A percentile compares a stretch with the other conserved stretches of the same genome.
Conservation (phyloP, 352 stramenopile genomes). For the Phytophthora tentaculata region DNA sequence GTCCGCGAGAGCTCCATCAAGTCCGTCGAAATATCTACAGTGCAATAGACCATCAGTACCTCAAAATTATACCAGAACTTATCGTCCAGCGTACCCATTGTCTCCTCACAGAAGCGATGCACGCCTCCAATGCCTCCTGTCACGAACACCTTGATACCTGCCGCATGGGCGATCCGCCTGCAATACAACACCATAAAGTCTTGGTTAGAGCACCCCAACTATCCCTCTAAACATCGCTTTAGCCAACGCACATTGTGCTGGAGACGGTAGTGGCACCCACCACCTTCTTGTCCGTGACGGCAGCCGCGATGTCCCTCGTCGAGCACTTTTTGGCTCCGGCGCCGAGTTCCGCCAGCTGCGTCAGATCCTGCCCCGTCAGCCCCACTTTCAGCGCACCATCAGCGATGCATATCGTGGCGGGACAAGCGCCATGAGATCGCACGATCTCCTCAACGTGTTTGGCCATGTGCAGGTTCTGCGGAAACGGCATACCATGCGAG, state of each 20-base stretch:
- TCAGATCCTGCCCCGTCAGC: conserved; percentile 61
- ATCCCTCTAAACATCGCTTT: not conserved
- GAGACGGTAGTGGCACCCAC: conserved; percentile 96
- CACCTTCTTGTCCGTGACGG: conserved; percentile 70
- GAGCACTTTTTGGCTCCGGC: conserved; percentile 75
- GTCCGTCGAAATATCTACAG: conserved; percentile 95
- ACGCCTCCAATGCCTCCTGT: conserved; percentile 97
- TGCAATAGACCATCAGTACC: conserved; percentile 4
- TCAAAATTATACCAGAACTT: not conserved
- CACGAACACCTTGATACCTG: conserved; percentile 97
- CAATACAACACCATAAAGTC: conserved; percentile 2
- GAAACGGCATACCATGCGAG: conserved; percentile 98
- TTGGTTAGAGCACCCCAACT: not conserved
- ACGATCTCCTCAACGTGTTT: conserved; percentile 92
- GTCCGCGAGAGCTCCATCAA: conserved; percentile 96
- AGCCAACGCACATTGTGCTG: conserved; percentile 89
- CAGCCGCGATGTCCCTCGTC: conserved; percentile 83
- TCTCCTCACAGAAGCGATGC: conserved; percentile 94
- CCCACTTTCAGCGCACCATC: conserved; percentile 90
- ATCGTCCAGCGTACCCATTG: conserved; percentile 72
- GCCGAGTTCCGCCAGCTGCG: conserved; percentile 70
- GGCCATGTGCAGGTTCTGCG: conserved; percentile 96
- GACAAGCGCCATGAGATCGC: conserved; percentile 80
- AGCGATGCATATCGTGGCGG: conserved; percentile 97
- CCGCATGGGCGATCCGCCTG: conserved; percentile 92